Evolutionary conservation across 2,329 filamentous ascomycete species (phyloP).

Genomic region (Scytalidium sp.): DNA sequence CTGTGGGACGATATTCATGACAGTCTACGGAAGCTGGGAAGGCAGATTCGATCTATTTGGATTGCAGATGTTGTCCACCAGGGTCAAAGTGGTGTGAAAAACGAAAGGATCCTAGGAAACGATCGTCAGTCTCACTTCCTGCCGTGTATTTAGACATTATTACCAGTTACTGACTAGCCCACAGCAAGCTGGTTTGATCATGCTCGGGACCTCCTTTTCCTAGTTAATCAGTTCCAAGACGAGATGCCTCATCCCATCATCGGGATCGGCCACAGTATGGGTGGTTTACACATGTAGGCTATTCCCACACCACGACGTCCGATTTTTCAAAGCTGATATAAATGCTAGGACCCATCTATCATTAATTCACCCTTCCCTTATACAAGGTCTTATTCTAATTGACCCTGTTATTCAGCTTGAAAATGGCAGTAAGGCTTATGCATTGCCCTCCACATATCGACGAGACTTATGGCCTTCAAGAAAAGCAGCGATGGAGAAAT

Average conservation of each 20-base stretch:
- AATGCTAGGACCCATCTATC: constrained; percentile 62
- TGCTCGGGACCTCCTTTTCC: constrained; percentile 73
- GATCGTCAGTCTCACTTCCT: constrained; percentile 57
- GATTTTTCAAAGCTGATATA: not conserved
- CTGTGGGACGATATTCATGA: constrained; percentile 72
- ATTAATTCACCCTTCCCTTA: constrained; percentile 73
- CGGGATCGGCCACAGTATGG: constrained; percentile 84
- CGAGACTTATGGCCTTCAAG: constrained; percentile 78
- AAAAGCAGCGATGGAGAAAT: constrained; percentile 60
- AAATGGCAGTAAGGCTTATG: constrained; percentile 21
- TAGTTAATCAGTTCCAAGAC: constrained; percentile 76
- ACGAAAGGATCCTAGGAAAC: constrained; percentile 71
- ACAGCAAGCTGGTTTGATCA: constrained; percentile 80
- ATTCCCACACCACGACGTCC: not conserved
- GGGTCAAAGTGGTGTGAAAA: constrained; percentile 71
- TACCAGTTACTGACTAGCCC: not conserved
- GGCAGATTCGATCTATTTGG: constrained; percentile 76
- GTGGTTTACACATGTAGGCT: constrained; percentile 63
- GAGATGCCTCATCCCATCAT: constrained; percentile 74
- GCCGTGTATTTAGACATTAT: not conserved
- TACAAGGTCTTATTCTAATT: constrained; percentile 69
- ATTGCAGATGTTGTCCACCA: constrained; percentile 85
- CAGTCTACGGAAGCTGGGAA: constrained; percentile 53
- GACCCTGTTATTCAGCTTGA: constrained; percentile 75
- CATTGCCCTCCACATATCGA: constrained; percentile 58